Conservation (phyloP, 805 yeast genomes). For the Yamadazyma sp. region DNA sequence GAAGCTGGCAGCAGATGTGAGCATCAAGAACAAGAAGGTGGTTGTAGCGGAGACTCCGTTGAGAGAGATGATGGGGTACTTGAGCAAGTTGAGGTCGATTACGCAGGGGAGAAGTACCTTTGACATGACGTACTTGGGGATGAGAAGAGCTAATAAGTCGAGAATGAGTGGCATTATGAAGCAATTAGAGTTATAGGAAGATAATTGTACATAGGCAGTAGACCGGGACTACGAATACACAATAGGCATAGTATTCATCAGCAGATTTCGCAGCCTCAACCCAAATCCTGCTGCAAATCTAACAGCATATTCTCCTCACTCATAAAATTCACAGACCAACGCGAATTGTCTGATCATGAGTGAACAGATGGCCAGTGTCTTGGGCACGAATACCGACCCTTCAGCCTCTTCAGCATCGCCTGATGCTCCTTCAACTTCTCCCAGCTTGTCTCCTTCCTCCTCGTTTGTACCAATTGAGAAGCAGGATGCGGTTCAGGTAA, state of each 20-base stretch:
- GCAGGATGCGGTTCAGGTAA: constrained; percentile 55
- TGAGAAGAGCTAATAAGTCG: constrained; percentile 56
- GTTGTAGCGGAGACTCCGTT: constrained; percentile 83
- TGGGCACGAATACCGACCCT: no score
- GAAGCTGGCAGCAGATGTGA: constrained; percentile 21
- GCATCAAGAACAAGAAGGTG: constrained; percentile 46
- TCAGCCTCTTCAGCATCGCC: not conserved
- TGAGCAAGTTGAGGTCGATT: constrained; percentile 70
- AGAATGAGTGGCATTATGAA: constrained; percentile 8
- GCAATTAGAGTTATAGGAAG: no score
- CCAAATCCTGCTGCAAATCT: no score
- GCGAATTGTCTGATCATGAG: no score
- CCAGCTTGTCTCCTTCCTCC: constrained; percentile 2
- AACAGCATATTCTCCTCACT: no score
- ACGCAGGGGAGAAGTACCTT: constrained; percentile 90
- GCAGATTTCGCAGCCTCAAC: no score
- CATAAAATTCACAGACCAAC: no score
- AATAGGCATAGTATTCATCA: no score
- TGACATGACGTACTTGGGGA: constrained; percentile 73
- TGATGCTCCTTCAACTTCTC: no score
- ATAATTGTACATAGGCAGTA: constrained; percentile 2
- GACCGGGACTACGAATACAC: not conserved
- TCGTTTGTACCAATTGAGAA: constrained; percentile 42
- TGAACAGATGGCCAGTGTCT: no score
- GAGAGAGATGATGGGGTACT: constrained; percentile 87